Base-by-base conservation (phyloP, 768 basidiomycete genomes). In the Panaeolus cyanescens region DNA sequence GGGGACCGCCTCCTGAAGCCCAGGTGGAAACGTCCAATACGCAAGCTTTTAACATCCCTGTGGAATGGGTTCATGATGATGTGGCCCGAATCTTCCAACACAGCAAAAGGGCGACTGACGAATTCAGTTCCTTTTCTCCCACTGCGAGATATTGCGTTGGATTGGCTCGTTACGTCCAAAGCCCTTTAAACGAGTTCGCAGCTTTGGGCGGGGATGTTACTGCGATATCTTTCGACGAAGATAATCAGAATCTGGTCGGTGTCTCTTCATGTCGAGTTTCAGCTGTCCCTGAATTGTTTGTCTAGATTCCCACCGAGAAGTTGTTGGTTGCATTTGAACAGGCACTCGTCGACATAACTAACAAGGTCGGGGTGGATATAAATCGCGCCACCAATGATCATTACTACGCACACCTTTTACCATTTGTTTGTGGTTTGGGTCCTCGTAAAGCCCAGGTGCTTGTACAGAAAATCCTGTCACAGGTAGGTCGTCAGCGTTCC, bases 31-130 rank as follows among this genome's bases (percentile, higher is more conserved):
- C 65, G 3, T 67, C 72, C n/a, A 73, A 79, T 54, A 79, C 79
- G 34, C 82, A 82, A 62, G 65, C 68, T 32, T 84, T 85, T 66
- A 77, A 85, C 59, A 90, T 87, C 50, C 90, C 89, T 1, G 87
- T 96, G 59, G 86, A 91, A 34, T 98, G 92, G 70, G 87, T 93
- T 32, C 83, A 85, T 39, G 97, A 99, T 69, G 93, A 96, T 59
- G 90, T 96, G 33, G 97, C 97, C 13, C 84, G 96, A 40, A 87
- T 99, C 40, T 99, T 94, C 74, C 95, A 96, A 75, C 89, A 95
- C 70, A 95, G 92, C 69, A 83, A 87, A 61, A 90, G 96, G 34
- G 93, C 93, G 2, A 80, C 83, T 30, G 87, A 88, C 56, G 97
- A 99, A 74, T 95, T 93, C 69, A 86, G 88, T 54, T 80, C 89